Conservation (phyloP, 2,329 filamentous ascomycete species). For the Berkeleyomyces basicola region DNA sequence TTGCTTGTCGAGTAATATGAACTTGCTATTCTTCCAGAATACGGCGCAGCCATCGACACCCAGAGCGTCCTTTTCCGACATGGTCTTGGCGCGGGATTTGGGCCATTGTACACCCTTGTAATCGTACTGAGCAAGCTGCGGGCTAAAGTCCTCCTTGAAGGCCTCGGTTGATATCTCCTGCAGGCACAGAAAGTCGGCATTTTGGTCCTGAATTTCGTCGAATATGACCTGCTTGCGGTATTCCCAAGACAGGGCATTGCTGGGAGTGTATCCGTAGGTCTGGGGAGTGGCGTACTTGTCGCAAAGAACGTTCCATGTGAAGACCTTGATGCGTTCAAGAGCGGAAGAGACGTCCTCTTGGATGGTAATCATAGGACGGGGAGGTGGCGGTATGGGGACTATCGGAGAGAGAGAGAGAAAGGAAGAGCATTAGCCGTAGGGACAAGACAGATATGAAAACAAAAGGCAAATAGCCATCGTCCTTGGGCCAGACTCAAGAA, state of each 20-base stretch:
- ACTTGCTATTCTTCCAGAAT: constrained; percentile 93
- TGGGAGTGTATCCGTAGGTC: constrained; percentile 82
- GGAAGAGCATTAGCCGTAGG: constrained; percentile 1
- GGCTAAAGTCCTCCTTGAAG: constrained; percentile 80
- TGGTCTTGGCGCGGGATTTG: constrained; percentile 76
- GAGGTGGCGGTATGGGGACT: constrained; percentile 64
- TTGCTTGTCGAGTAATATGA: constrained; percentile 83
- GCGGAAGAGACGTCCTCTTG: constrained; percentile 43
- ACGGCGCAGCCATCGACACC: constrained; percentile 92
- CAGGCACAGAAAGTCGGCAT: constrained; percentile 80
- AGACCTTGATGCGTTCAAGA: constrained; percentile 60
- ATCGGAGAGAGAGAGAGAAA: constrained; percentile 1
- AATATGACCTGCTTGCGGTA: constrained; percentile 71
- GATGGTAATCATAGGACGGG: constrained; percentile 65
- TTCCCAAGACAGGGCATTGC: constrained; percentile 68
- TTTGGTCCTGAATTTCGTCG: constrained; percentile 59
- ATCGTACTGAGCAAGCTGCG: constrained; percentile 68
- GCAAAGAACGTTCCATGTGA: constrained; percentile 93
- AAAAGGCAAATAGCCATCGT: not conserved
- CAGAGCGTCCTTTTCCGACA: constrained; percentile 76
- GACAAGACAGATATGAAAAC: not conserved
- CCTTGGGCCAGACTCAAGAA: not conserved
- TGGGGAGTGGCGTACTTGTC: constrained; percentile 77
- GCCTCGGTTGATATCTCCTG: constrained; percentile 89
- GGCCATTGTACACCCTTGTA: constrained; percentile 94